Evolutionary conservation across 345 rosid genomes (phyloP).

Genomic region (Raphanus raphanistrum): DNA sequence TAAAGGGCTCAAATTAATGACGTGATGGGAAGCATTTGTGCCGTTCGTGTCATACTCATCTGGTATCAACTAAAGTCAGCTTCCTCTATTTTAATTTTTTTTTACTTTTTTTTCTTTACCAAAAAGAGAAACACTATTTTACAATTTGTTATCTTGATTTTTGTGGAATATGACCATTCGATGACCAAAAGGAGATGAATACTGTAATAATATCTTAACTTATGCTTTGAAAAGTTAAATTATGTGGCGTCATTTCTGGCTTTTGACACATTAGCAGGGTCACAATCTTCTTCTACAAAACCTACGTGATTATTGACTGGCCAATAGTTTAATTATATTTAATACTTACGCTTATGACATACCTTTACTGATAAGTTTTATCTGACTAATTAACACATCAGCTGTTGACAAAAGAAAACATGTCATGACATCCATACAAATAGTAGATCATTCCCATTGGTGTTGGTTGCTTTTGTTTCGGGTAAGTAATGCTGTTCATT

Average conservation of each 20-base stretch:
- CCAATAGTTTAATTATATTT: conserved; percentile 3
- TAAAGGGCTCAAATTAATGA: conserved; percentile 6
- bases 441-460: not conserved
- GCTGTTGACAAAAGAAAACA: not conserved
- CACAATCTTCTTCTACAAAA: conserved; percentile 9
- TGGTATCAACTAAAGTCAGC: conserved; percentile 16
- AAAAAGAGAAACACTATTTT: conserved; percentile 33
- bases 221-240: not conserved
- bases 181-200: conserved; percentile 15
- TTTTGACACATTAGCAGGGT: conserved; percentile 29
- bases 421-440: not conserved
- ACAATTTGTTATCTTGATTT: conserved; percentile 25
- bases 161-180: conserved; percentile 34
- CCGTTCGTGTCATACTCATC: conserved; percentile 37
- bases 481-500: not conserved
- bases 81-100: not conserved
- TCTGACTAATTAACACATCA: not conserved
- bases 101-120: not conserved
- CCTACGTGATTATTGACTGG: conserved; percentile 27
- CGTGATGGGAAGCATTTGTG: conserved; percentile 18
- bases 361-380: conserved; percentile 6
- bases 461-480: not conserved
- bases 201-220: conserved; percentile 22
- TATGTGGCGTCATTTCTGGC: conserved; percentile 33
- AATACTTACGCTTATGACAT: conserved; percentile 21